Base-by-base conservation (phyloP, 495 filamentous ascomycete species). In the Tuber aestivum region DNA sequence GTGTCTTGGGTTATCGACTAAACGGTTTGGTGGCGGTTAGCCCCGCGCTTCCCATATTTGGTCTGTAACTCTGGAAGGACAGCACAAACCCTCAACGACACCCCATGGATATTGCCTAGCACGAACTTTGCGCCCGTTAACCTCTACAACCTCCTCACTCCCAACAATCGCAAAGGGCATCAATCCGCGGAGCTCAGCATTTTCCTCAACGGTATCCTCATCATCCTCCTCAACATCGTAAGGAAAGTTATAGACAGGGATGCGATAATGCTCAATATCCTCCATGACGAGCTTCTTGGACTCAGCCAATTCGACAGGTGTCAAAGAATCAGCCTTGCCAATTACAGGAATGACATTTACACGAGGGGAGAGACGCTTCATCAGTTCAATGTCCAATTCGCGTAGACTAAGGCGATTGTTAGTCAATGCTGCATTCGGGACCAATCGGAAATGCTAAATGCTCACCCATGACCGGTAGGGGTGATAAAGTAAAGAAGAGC, bases 261-360 rank as follows among this genome's bases (percentile, higher is more conserved):
- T 99, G 84, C 95, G 93, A 88, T 99, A 99, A 86, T 99, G 95
- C 85, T 99, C 95, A 79, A 99, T 99, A 83, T 99, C 95, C 87
- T 99, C 95, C 96, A 99, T 99, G 82, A 99, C 94, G 72, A 99
- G 88, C 87, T 97, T 98, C 90, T 99, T 99, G 56, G 95, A 97
- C 85, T 99, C 96, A 74, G 95, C 95, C 73, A 98, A 90, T 86
- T 99, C 95, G 72, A 92, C 91, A 69, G 96, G 96, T 70, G 95
- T 99, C 74, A 99, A 92, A 41, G 95, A 94, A 83, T 99, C 95
- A 83, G 95, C 95, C 84, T 97, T 97, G 83, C 95, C 95, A 83
- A 99, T 97, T 75, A 99, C 95, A 79, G 95, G 95, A 80, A 99
- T 98, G 72, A 99, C 96, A 86, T 99, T 99, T 82, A 97, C 95